Evolutionary conservation across 2,329 filamentous ascomycete genomes (phyloP).

Genomic region (Hymenoscyphus albidus): DNA sequence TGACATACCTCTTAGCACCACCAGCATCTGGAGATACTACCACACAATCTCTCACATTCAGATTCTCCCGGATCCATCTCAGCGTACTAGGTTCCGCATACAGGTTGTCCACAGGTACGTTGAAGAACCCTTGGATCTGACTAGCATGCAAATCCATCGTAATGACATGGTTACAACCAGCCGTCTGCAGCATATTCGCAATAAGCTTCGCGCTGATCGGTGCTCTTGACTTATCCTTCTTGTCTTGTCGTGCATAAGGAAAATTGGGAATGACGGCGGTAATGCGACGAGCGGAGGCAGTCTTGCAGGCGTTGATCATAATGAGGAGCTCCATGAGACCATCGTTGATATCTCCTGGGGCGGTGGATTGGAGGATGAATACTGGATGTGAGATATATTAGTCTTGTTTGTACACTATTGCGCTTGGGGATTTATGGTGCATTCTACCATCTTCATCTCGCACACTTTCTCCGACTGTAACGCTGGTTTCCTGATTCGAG

Average conservation of each 20-base stretch:
- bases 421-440: neutral
- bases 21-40: slow-evolving; percentile 95
- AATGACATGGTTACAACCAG: slow-evolving; percentile 88
- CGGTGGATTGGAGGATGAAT: slow-evolving; percentile 93
- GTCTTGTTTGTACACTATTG: neutral
- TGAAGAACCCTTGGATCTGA: slow-evolving; percentile 96
- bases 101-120: slow-evolving; percentile 70
- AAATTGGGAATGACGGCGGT: slow-evolving; percentile 96
- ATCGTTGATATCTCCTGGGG: slow-evolving; percentile 95
- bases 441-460: slow-evolving; percentile 81
- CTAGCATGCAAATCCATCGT: slow-evolving; percentile 95
- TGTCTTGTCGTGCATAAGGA: slow-evolving; percentile 93
- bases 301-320: slow-evolving; percentile 95
- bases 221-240: slow-evolving; percentile 94
- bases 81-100: slow-evolving; percentile 92
- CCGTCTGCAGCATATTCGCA: slow-evolving; percentile 95
- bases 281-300: slow-evolving; percentile 80
- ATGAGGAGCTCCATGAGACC: slow-evolving; percentile 97
- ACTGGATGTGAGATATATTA: slow-evolving; percentile 45
- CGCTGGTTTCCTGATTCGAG: slow-evolving; percentile 82
- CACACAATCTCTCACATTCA: slow-evolving; percentile 76
- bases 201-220: slow-evolving; percentile 94
- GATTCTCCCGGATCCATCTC: slow-evolving; percentile 85
- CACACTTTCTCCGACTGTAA: slow-evolving; percentile 93
- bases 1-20: slow-evolving; percentile 74